Conservation (phyloP, 2,329 filamentous ascomycete species). For the Aspergillus alliaceus region DNA sequence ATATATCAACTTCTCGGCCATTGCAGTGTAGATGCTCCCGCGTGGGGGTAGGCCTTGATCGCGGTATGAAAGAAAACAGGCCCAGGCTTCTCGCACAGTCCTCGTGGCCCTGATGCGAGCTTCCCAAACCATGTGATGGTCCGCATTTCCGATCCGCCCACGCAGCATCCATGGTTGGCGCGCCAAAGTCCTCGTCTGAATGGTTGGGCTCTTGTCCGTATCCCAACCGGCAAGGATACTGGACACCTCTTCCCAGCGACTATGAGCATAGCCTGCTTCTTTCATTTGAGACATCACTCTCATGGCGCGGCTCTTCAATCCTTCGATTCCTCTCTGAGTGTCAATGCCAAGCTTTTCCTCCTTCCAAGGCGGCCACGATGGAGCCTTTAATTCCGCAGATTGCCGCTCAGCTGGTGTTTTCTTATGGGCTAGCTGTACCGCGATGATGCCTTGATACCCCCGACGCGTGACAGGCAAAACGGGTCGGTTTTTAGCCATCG, state of each 20-base stretch:
- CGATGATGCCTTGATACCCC: constrained; percentile 58
- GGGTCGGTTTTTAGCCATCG: constrained; percentile 57
- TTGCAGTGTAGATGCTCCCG: constrained; percentile 53
- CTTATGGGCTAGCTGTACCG: constrained; percentile 57
- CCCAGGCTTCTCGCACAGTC: constrained; percentile 65
- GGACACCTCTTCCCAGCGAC: constrained; percentile 55
- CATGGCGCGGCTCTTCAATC: constrained; percentile 58
- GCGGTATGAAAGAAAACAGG: constrained; percentile 60
- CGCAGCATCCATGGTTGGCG: constrained; percentile 25
- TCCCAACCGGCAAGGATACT: constrained; percentile 62
- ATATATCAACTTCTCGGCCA: constrained; percentile 57
- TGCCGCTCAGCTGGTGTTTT: constrained; percentile 58
- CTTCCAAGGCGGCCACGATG: constrained; percentile 67
- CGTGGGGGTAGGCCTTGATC: constrained; percentile 39
- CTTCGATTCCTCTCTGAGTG: constrained; percentile 55
- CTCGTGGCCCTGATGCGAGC: constrained; percentile 60
- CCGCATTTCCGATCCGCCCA: constrained; percentile 13
- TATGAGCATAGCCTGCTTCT: constrained; percentile 57
- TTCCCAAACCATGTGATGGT: constrained; percentile 50
- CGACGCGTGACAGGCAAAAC: constrained; percentile 56
- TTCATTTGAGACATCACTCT: constrained; percentile 57
- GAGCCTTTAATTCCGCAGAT: constrained; percentile 60
- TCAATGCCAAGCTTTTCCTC: constrained; percentile 62
- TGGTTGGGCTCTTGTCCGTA: constrained; percentile 61
- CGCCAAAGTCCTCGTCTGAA: constrained; percentile 57